phyloP scores from a whole-genome alignment of 805 yeast genomes.

The Kazachstania africana region DNA sequence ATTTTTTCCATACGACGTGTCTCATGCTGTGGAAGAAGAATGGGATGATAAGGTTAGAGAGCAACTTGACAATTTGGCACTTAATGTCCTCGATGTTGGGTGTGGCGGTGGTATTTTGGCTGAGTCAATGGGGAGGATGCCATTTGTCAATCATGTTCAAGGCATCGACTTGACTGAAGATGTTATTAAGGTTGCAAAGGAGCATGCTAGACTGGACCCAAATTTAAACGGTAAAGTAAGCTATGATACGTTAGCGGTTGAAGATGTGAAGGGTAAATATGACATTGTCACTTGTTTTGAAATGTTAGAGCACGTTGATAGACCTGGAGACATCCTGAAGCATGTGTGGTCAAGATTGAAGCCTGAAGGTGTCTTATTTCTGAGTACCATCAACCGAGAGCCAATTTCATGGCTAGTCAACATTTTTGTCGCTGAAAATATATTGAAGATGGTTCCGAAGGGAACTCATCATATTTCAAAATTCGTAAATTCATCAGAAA shows the following conservation, averaged over 20 bases:
- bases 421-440: conserved; percentile 76
- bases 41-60: conserved; percentile 26
- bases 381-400: conserved; percentile 90
- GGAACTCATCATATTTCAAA: conserved; percentile 88
- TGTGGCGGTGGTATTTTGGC: conserved; percentile 97
- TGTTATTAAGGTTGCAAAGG: conserved; percentile 66
- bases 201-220: conserved; percentile 62
- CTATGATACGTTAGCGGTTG: conserved; percentile 55
- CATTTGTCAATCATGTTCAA: conserved; percentile 46
- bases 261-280: conserved; percentile 39
- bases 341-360: conserved; percentile 57
- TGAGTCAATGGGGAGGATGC: conserved; percentile 75
- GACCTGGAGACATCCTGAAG: conserved; percentile 63
- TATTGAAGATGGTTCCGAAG: conserved; percentile 70
- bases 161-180: conserved; percentile 84
- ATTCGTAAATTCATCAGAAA: conserved; percentile 69
- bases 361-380: conserved; percentile 64
- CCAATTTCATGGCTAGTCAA: conserved; percentile 84
- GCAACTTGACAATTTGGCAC: conserved; percentile 24
- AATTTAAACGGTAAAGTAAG: conserved; percentile 38
- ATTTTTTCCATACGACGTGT: conserved; percentile 49
- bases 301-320: conserved; percentile 86
- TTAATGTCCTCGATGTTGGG: conserved; percentile 73
- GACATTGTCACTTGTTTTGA: conserved; percentile 88
- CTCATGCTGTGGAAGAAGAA: conserved; percentile 44